phyloP scores from a whole-genome alignment of 495 filamentous ascomycete species.

The Aspergillus nanangensis region DNA sequence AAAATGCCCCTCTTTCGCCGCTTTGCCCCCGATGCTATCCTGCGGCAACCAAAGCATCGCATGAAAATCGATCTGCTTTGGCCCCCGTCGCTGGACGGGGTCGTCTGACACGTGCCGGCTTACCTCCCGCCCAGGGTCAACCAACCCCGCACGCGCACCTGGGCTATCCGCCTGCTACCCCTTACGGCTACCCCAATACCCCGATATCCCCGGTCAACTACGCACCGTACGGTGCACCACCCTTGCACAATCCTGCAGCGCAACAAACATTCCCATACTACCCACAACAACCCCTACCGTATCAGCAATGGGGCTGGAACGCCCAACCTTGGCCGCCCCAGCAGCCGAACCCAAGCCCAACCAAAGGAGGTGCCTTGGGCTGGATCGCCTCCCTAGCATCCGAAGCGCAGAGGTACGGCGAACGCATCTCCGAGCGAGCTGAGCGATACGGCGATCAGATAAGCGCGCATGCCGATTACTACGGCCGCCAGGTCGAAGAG shows the following conservation, averaged over 20 bases:
- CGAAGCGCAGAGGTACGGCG: slow-evolving; percentile 42
- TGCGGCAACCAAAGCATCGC: slow-evolving; percentile 34
- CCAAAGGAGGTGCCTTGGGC: slow-evolving; percentile 27
- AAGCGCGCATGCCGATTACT: slow-evolving; percentile 35
- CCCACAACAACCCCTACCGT: slow-evolving; percentile 17
- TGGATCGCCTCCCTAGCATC: slow-evolving; percentile 35
- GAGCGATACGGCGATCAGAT: slow-evolving; percentile 40
- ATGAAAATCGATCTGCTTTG: slow-evolving; percentile 11
- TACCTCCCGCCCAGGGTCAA: slow-evolving; percentile 15
- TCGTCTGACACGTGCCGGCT: slow-evolving; percentile 1
- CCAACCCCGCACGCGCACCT: background rate
- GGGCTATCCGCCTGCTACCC: slow-evolving; percentile 4
- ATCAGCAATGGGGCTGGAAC: slow-evolving; percentile 30
- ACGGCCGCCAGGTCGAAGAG: slow-evolving; percentile 38
- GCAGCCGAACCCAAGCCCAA: slow-evolving; percentile 14
- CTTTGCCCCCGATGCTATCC: slow-evolving; percentile 43
- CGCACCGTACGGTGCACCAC: slow-evolving; percentile 19
- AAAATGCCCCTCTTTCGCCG: slow-evolving; percentile 34
- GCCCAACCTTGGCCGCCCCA: slow-evolving; percentile 23
- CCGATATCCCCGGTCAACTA: slow-evolving; percentile 10
- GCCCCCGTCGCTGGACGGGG: slow-evolving; percentile 7
- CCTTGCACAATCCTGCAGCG: slow-evolving; percentile 11
- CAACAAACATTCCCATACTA: slow-evolving; percentile 25
- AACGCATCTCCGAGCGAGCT: slow-evolving; percentile 38
- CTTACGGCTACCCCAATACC: slow-evolving; percentile 15